Percentiles rank a stretch among this genome's conserved stretches.
Conservation (phyloP, 1,284 basidiomycete genomes). For the Mycena citricolor region DNA sequence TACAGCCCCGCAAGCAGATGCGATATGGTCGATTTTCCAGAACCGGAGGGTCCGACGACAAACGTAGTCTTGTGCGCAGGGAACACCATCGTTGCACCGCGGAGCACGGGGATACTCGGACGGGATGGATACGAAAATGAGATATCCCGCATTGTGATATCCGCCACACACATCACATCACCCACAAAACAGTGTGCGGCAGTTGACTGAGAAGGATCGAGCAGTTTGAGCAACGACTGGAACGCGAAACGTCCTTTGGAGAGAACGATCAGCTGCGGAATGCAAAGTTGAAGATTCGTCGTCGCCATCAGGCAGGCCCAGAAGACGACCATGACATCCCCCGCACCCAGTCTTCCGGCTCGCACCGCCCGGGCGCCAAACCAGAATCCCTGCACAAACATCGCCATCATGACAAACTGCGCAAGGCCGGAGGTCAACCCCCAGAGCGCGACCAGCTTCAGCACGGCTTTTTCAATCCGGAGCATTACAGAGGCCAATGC, state of each 20-base stretch:
- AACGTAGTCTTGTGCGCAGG: conserved; percentile 87
- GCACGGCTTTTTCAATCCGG: conserved; percentile 49
- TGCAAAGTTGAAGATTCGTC: conserved; percentile 80
- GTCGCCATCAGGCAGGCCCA: conserved; percentile 94
- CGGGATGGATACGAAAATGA: conserved; percentile 88
- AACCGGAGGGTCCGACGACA: conserved; percentile 89
- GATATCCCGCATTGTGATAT: conserved; percentile 65
- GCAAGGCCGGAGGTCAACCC: conserved; percentile 66
- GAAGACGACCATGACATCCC: conserved; percentile 91
- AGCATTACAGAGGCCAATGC: conserved; percentile 50
- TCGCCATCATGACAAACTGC: conserved; percentile 82
- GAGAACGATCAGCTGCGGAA: conserved; percentile 78
- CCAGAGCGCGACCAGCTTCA: conserved; percentile 71
- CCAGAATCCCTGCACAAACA: conserved; percentile 98
- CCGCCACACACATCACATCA: conserved; percentile 34
- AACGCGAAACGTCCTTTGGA: conserved; percentile 87
- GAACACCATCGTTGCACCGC: conserved; percentile 69
- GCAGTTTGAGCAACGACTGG: conserved; percentile 65
- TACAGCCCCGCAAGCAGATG: conserved; percentile 84
- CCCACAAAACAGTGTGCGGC: too few relatives aligned
- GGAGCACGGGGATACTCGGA: conserved; percentile 59
- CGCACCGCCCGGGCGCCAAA: conserved; percentile 87
- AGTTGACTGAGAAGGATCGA: too few relatives aligned
- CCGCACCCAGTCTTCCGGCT: conserved; percentile 64
- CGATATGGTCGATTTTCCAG: conserved; percentile 89